phyloP scores from a whole-genome alignment of 2,329 filamentous ascomycete genomes.

The Phialemoniopsis sp. region DNA sequence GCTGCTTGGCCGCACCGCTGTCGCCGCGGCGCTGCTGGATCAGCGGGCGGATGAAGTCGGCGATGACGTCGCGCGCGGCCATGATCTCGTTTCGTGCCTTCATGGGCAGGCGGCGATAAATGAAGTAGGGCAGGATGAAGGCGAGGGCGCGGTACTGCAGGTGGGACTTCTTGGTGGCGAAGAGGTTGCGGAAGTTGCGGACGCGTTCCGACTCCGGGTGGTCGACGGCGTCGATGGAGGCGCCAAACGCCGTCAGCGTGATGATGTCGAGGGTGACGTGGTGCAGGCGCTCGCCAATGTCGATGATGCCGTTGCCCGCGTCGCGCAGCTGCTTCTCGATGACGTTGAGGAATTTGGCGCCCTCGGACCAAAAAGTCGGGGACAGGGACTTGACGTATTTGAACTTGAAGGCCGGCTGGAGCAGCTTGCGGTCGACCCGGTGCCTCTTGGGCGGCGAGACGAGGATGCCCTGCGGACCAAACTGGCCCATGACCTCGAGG shows the following conservation, averaged over 20 bases:
- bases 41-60: slow-evolving; percentile 1
- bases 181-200: neutral
- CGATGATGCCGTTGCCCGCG: slow-evolving; percentile 2
- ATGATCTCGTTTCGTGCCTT: neutral
- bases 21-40: neutral
- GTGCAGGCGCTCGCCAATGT: slow-evolving; percentile 1
- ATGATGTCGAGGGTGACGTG: slow-evolving; percentile 1
- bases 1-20: neutral
- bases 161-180: neutral
- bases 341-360: neutral
- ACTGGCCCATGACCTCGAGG: slow-evolving; percentile 1
- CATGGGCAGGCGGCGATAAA: neutral
- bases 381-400: neutral
- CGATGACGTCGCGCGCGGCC: neutral
- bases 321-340: slow-evolving; percentile 23
- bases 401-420: slow-evolving; percentile 1
- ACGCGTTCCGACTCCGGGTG: neutral
- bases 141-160: neutral
- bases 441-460: neutral
- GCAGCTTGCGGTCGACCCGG: neutral
- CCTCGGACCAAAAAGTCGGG: neutral
- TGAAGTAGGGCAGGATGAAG: neutral
- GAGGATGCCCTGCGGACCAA: neutral
- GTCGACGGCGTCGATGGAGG: neutral
- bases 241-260: slow-evolving; percentile 1